Conservation (phyloP, 352 stramenopile genomes). For the Pythium graminicola region DNA sequence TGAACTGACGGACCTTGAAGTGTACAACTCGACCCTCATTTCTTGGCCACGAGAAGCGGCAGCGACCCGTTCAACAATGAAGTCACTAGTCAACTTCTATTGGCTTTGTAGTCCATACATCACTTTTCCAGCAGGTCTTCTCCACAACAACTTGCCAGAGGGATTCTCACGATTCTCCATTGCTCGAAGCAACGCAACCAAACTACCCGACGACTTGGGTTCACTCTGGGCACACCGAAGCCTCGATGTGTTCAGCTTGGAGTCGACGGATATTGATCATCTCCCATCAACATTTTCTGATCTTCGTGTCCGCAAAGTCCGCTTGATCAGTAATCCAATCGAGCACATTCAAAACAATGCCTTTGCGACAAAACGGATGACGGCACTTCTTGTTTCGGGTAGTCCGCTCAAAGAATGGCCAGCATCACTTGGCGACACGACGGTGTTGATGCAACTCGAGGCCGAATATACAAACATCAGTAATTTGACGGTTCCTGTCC, state of each 20-base stretch:
- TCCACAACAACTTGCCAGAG: slow-evolving; percentile 3
- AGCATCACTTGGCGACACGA: not conserved
- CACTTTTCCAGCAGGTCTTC: not conserved
- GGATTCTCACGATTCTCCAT: slow-evolving; percentile 9
- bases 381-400: slow-evolving; percentile 2
- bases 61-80: not conserved
- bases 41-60: slow-evolving; percentile 9
- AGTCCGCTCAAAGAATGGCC: slow-evolving; percentile 1
- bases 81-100: slow-evolving; percentile 10
- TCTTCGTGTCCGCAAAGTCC: not conserved
- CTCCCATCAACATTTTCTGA: slow-evolving; percentile 2
- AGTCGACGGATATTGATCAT: slow-evolving; percentile 1
- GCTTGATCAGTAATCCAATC: slow-evolving; percentile 11
- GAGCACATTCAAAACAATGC: not conserved
- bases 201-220: slow-evolving; percentile 12
- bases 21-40: slow-evolving; percentile 9
- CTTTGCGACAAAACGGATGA: not conserved
- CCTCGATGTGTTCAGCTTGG: slow-evolving; percentile 13
- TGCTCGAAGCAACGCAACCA: slow-evolving; percentile 8
- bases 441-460: not conserved
- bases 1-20: slow-evolving; percentile 1
- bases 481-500: not conserved
- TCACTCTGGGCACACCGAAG: not conserved
- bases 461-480: slow-evolving; percentile 4
- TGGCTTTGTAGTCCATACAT: slow-evolving; percentile 1